Evolutionary conservation across 768 basidiomycete genomes (phyloP).

Genomic region (Pleurotus tuoliensis): DNA sequence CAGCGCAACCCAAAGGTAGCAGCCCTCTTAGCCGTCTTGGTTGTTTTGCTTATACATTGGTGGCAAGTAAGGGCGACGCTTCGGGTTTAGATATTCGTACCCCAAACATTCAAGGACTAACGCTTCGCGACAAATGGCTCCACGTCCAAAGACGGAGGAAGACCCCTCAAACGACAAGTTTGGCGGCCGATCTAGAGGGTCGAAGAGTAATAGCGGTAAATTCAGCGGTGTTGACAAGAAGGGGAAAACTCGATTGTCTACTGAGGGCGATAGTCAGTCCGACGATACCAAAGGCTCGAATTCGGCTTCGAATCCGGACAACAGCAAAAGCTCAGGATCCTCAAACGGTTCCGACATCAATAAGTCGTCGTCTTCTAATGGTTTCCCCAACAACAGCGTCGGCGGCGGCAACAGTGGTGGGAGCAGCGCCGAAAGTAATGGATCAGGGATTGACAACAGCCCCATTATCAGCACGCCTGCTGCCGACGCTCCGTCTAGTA

Average conservation of each 20-base stretch:
- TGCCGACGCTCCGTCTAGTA: background rate
- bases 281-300: background rate
- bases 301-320: background rate
- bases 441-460: background rate
- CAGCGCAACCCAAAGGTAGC: background rate
- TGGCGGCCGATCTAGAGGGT: background rate
- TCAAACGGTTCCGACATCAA: background rate
- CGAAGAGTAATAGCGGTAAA: background rate
- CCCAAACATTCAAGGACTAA: background rate
- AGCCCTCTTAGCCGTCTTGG: background rate
- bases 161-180: background rate
- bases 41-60: background rate
- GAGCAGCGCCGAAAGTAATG: background rate
- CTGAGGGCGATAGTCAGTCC: background rate
- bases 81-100: background rate
- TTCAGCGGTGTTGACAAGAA: background rate
- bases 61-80: constrained; percentile 1
- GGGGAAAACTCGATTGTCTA: background rate
- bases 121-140: background rate
- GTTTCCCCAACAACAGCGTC: background rate
- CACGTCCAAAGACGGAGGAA: too few relatives aligned
- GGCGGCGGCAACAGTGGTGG: background rate
- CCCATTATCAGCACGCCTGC: background rate
- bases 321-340: background rate
- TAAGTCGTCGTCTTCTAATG: background rate